Evolutionary conservation across 345 rosid genomes (phyloP), one percentile per base, ranked within the genome.

Genomic region (Trapa incisa): DNA sequence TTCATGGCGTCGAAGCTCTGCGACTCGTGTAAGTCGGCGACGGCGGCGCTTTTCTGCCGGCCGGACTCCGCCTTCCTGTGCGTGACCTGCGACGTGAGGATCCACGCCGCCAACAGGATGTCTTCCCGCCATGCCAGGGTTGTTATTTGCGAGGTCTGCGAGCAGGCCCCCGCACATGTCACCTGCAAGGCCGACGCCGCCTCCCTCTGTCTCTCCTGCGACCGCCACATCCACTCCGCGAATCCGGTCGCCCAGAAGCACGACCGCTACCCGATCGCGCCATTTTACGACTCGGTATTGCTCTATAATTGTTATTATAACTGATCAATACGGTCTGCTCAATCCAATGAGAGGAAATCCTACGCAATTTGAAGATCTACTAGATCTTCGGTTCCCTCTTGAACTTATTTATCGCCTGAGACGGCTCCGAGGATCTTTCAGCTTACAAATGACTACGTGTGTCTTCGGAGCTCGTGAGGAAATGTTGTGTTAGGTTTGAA

Each of bases 101-200:
- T 95, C 70, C 99, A 95, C 74, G 88, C 96, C 1, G 96, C 92
- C 66, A 95, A 91, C 88, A 91, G 91, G 78, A 87, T 95, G 11
- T 96, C 96, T 15, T 86, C 97, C 3, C 86, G 96, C 68, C 99
- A 94, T 86, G 91, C 90, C 43, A 96, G 99, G 22, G 97, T 91
- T 15, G 82, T 86, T 85, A 65, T 94, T 13, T 94, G 99, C 68
- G 96, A 86, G 72, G 99, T 94, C n/a, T 95, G 99, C 66, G 99
- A 95, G 83, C 99, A 95, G 71, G 94, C 96, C 1, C 99, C 99
- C 0, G 97, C 99, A 2, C 84, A 89, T 72, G 93, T 95, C 75
- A 95, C 96, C 58, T 95, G 99, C 85, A 87, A 88, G 75, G 99
- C 97, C 1, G 99, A 95, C 73, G 97, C 99, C 0, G 99, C 99